Conservation (phyloP, 768 basidiomycete species). For the Pseudohyphozyma bogoriensis region DNA sequence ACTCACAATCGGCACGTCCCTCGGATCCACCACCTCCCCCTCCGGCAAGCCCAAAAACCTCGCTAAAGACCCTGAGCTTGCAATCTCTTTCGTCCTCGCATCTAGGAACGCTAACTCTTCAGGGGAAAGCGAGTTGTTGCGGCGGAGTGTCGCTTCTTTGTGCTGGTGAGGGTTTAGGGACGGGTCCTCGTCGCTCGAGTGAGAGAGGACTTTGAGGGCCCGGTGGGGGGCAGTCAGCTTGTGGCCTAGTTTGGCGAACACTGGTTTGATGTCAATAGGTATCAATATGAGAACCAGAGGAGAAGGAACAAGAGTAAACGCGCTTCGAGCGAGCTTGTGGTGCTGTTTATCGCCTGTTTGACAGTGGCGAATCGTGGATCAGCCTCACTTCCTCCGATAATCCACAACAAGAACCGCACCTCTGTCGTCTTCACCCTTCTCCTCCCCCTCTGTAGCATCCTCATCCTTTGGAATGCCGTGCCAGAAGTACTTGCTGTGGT, state of each 20-base stretch:
- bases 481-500: too few species aligned
- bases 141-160: background rate
- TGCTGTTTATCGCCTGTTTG: too few species aligned
- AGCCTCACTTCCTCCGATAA: too few species aligned
- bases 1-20: background rate
- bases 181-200: background rate
- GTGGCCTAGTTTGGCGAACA: background rate
- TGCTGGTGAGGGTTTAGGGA: background rate
- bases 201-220: background rate
- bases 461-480: too few species aligned
- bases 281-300: background rate
- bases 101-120: background rate
- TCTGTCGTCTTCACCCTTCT: too few species aligned
- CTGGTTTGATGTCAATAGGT: background rate
- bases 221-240: background rate
- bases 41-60: background rate
- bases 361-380: too few species aligned
- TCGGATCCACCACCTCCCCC: background rate
- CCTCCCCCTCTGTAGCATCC: too few species aligned
- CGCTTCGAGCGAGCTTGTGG: background rate
- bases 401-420: too few species aligned
- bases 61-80: background rate
- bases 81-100: background rate
- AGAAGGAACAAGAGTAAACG: too few species aligned
- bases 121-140: background rate